Percentiles rank a stretch among this genome's conserved stretches.
These are phyloP conservation scores for Microdochium trichocladiopsis DNA, from an alignment of 2,329 filamentous ascomycete species.

Conservation along the genomic window DNA sequence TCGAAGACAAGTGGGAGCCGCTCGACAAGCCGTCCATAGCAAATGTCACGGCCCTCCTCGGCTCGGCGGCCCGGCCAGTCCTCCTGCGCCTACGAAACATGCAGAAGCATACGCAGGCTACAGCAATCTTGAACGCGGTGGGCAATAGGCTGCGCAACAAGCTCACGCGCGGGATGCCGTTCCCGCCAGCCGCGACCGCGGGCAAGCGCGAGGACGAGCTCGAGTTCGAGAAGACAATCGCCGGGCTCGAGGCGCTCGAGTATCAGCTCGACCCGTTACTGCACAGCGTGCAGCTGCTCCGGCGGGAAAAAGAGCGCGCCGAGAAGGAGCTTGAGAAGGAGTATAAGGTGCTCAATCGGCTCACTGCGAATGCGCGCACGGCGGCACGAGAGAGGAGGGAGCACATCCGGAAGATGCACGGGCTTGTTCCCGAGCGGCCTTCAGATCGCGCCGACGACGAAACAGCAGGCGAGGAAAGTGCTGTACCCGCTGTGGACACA, in stretches of 20 bases:
- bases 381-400: conserved; percentile 45
- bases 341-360: conserved; percentile 38
- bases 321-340: conserved; percentile 49
- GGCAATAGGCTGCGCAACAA: conserved; percentile 49
- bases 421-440: conserved; percentile 34
- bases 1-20: conserved; percentile 62
- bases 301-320: conserved; percentile 48
- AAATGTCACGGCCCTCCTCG: conserved; percentile 47
- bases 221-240: conserved; percentile 57
- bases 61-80: conserved; percentile 54
- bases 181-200: conserved; percentile 44
- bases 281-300: conserved; percentile 56
- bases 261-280: conserved; percentile 52
- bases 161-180: conserved; percentile 54
- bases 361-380: conserved; percentile 50
- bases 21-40: conserved; percentile 47
- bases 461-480: conserved; percentile 2
- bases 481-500: conserved; percentile 10
- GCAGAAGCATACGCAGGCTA: conserved; percentile 43
- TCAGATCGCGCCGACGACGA: conserved; percentile 3
- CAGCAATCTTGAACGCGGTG: conserved; percentile 47
- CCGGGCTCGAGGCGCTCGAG: conserved; percentile 50
- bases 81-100: conserved; percentile 46
- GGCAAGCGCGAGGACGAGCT: conserved; percentile 51
- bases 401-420: conserved; percentile 39